Conservation (phyloP, 768 basidiomycete species). For the Lentinula raphanica region DNA sequence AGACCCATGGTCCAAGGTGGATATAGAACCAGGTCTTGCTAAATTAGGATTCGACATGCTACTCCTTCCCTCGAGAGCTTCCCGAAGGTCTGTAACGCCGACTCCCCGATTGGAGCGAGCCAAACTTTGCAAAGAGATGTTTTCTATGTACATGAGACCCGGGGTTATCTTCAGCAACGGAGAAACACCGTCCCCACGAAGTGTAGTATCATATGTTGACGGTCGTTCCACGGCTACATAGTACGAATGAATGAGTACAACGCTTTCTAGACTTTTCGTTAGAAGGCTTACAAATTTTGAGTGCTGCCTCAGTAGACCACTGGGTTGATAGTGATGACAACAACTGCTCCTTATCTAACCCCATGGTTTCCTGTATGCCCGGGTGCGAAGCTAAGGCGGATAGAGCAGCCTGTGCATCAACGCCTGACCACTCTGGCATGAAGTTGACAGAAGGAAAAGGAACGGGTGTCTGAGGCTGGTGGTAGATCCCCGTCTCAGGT, state of each 20-base stretch:
- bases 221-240: constrained; percentile 50
- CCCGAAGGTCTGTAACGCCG: constrained; percentile 83
- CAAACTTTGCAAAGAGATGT: constrained; percentile 81
- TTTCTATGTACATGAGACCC: constrained; percentile 86
- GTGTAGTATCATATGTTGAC: constrained; percentile 45
- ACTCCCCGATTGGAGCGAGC: constrained; percentile 74
- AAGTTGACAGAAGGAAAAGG: constrained; percentile 31
- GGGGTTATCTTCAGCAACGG: constrained; percentile 79
- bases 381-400: constrained; percentile 46
- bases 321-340: constrained; percentile 45
- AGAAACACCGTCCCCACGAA: constrained; percentile 62
- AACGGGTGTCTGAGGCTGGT: constrained; percentile 38
- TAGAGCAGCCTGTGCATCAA: constrained; percentile 54
- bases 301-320: constrained; percentile 75
- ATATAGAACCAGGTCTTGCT: constrained; percentile 64
- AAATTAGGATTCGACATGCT: constrained; percentile 78
- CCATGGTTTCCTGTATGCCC: constrained; percentile 58
- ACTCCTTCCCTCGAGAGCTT: constrained; percentile 81
- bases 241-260: constrained; percentile 3
- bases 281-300: constrained; percentile 62
- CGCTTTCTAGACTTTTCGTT: background rate
- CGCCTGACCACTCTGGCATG: constrained; percentile 31
- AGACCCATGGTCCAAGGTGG: constrained; percentile 68
- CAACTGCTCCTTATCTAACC: constrained; percentile 54
- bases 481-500: constrained; percentile 35